These are phyloP conservation scores for Calonectria pteridis DNA, from an alignment of 2,329 filamentous ascomycete genomes.

Conservation along the genomic window DNA sequence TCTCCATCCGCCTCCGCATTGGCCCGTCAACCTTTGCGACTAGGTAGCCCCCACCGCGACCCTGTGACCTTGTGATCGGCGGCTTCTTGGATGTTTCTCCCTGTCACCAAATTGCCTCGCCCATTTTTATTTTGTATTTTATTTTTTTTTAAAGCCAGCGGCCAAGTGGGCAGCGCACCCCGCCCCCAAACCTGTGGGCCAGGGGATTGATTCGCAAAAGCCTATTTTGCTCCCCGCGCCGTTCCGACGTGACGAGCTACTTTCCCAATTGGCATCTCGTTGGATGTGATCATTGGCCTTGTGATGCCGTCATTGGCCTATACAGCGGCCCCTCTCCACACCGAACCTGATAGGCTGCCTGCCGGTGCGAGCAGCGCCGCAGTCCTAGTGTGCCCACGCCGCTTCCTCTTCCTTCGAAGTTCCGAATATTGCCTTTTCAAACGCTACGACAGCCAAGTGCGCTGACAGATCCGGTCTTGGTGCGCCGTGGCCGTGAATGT, in stretches of 20 bases:
- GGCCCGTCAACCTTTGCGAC: neutral
- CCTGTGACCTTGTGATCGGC: neutral
- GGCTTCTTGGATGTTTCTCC: neutral
- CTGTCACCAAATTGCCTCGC: neutral
- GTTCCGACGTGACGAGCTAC: neutral
- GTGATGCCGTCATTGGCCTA: neutral
- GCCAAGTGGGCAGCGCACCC: neutral
- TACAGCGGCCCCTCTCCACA: neutral
- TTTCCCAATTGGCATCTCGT: neutral
- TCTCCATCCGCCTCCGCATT: neutral
- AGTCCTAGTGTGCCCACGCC: neutral
- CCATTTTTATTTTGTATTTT: too few species aligned
- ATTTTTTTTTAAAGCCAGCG: neutral
- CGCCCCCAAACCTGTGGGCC: neutral
- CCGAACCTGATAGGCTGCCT: neutral
- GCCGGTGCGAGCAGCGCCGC: neutral
- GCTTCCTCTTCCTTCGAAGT: neutral
- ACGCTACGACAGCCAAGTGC: neutral
- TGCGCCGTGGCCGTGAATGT: neutral
- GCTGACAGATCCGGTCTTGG: neutral
- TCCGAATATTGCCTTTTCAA: neutral
- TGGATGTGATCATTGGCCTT: neutral
- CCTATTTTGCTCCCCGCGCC: neutral
- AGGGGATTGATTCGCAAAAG: neutral
- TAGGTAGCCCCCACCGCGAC: neutral